Percentiles rank a stretch among this genome's conserved stretches.
phyloP scores from a whole-genome alignment of 495 filamentous ascomycete species.

The Pyronema omphalodes region DNA sequence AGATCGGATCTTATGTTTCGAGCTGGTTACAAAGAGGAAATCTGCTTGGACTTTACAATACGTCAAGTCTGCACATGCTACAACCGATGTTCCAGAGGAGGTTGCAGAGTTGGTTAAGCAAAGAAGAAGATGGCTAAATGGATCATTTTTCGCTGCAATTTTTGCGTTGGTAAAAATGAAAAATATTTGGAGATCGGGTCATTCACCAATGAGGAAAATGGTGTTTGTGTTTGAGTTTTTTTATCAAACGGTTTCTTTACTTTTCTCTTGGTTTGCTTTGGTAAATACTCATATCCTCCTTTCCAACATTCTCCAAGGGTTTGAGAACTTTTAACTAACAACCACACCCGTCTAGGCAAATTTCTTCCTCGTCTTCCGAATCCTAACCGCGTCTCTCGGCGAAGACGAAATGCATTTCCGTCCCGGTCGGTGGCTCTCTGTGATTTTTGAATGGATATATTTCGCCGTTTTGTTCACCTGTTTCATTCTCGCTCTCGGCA shows the following conservation, averaged over 20 bases:
- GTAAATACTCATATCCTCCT: not conserved
- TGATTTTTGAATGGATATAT: conserved; percentile 93
- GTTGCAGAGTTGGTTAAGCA: conserved; percentile 93
- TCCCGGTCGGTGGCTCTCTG: conserved; percentile 56
- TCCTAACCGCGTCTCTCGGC: conserved; percentile 71
- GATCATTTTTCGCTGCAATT: conserved; percentile 90
- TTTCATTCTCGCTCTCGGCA: conserved; percentile 91
- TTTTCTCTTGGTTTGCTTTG: conserved; percentile 82
- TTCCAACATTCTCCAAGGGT: not conserved
- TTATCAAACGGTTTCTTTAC: conserved; percentile 82
- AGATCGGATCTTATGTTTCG: conserved; percentile 98
- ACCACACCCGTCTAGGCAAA: conserved; percentile 51
- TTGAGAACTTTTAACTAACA: not conserved
- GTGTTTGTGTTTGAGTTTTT: conserved; percentile 74
- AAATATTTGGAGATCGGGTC: conserved; percentile 39
- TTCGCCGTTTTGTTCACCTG: conserved; percentile 78
- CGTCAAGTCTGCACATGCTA: conserved; percentile 93
- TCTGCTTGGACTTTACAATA: conserved; percentile 98
- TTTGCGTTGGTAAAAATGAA: conserved; percentile 76
- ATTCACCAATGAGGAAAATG: conserved; percentile 65
- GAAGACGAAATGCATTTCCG: conserved; percentile 48
- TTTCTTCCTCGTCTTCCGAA: conserved; percentile 98
- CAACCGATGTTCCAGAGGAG: conserved; percentile 95
- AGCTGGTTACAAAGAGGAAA: conserved; percentile 90
- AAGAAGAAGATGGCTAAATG: conserved; percentile 94